Base-by-base conservation (phyloP, 2,329 filamentous ascomycete species). In the Coniochaeta pulveracea region DNA sequence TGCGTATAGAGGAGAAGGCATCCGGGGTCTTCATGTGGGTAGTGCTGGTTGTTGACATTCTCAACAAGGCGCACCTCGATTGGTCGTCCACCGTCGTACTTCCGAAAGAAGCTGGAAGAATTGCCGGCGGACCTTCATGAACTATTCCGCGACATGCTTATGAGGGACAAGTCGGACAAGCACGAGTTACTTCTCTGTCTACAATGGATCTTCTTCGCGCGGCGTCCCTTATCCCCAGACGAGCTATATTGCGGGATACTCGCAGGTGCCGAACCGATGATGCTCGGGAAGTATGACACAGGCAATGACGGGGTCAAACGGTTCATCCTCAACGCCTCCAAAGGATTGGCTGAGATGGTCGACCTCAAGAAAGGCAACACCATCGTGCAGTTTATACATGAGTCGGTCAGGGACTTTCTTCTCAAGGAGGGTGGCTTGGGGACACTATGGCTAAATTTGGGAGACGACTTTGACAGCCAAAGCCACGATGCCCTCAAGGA, bases 151-250 rank as follows among this genome's bases (percentile, higher is more conserved):
- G 50, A 68, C 11, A 66, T 76, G 0, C 35, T 76, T 3, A 57
- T 37, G 0, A 55, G 67, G 11, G 69, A 78, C 33, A 12, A 35
- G 0, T 23, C 52, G 0, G 55, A 69, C 5, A 48, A 50, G 29
- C 48, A 62, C 0, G 48, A 57, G 0, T 40, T 75, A 0, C 35
- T 58, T 0, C 40, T 69, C 0, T 72, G 61, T 19, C 38, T 77
- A 1, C 58, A 66, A 14, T 76, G 64, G 64, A 52, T 78, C 0
- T 50, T 77, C 0, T 75, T 60, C 16, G 55, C 72, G 0, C 51
- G 46, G 6, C 40, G 49, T 0, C 64, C 69, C 0, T 36, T 76
- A 0, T 50, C 27, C 0, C 59, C 50, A 0, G 40, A 55, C 1
- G 58, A 75, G 39, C 52, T 70, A 0, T 69, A 66, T 31, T 42